phyloP scores from a whole-genome alignment of 2,329 filamentous ascomycete species.

The Botrytis sinoallii region DNA sequence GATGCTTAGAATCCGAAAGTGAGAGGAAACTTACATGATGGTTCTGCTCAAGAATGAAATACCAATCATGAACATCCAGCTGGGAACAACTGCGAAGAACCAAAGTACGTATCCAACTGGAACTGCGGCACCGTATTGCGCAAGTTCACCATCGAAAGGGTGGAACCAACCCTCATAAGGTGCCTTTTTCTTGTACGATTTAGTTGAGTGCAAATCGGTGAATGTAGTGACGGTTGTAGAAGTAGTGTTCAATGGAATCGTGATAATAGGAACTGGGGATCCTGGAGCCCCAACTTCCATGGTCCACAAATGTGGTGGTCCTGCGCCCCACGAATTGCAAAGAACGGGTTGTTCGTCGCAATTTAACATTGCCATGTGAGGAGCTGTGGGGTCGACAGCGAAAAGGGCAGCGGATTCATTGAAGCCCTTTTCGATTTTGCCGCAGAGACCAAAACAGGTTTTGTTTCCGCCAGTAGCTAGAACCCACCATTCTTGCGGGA shows the following conservation, averaged over 20 bases:
- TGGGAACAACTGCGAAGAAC: conserved; percentile 62
- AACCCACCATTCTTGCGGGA: conserved; percentile 73
- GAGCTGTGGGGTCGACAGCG: conserved; percentile 56
- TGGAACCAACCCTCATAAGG: conserved; percentile 68
- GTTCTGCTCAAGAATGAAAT: conserved; percentile 70
- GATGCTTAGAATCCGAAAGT: conserved; percentile 8
- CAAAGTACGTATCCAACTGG: conserved; percentile 67
- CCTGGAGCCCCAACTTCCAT: conserved; percentile 65
- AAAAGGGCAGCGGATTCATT: conserved; percentile 65
- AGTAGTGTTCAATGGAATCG: conserved; percentile 66
- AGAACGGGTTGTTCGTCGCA: conserved; percentile 73
- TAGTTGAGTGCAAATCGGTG: conserved; percentile 54
- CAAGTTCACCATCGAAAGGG: conserved; percentile 67
- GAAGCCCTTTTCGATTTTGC: conserved; percentile 60
- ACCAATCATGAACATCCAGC: conserved; percentile 76
- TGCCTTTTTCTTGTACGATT: conserved; percentile 47
- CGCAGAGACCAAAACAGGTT: conserved; percentile 68
- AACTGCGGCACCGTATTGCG: conserved; percentile 58
- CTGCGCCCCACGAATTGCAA: conserved; percentile 70
- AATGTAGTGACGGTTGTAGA: conserved; percentile 63
- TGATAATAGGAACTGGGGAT: conserved; percentile 61
- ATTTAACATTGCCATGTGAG: conserved; percentile 67
- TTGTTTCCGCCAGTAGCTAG: conserved; percentile 73
- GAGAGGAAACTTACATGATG: conserved; percentile 63
- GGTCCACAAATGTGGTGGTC: conserved; percentile 63